phyloP scores from a whole-genome alignment of 2,329 filamentous ascomycete genomes.

The Ustulina deusta region DNA sequence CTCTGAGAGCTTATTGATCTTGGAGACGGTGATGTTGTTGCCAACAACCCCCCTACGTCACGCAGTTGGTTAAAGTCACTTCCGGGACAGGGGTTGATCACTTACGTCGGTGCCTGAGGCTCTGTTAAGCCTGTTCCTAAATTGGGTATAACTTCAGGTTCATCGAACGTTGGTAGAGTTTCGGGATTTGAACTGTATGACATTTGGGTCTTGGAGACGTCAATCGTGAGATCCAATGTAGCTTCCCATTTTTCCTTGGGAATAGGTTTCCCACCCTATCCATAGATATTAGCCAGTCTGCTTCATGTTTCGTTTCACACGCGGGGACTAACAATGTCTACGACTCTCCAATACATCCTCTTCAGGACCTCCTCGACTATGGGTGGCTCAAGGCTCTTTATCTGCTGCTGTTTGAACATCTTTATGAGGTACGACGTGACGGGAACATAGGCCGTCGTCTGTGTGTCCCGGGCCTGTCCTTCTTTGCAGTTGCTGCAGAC shows the following conservation, averaged over 20 bases:
- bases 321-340: slow-evolving; percentile 28
- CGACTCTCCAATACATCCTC: slow-evolving; percentile 39
- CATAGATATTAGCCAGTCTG: slow-evolving; percentile 20
- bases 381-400: slow-evolving; percentile 26
- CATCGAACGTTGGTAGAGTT: slow-evolving; percentile 9
- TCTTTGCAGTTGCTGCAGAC: slow-evolving; percentile 39
- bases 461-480: slow-evolving; percentile 28
- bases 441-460: slow-evolving; percentile 35
- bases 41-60: slow-evolving; percentile 29
- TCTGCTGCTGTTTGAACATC: slow-evolving; percentile 36
- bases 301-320: not conserved
- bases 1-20: slow-evolving; percentile 34
- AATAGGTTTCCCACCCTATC: slow-evolving; percentile 27
- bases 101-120: slow-evolving; percentile 8
- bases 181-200: slow-evolving; percentile 29
- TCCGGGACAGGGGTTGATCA: not conserved
- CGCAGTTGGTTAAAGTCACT: not conserved
- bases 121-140: slow-evolving; percentile 26
- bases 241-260: slow-evolving; percentile 31
- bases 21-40: slow-evolving; percentile 31
- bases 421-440: slow-evolving; percentile 36
- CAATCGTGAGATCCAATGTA: slow-evolving; percentile 31
- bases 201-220: slow-evolving; percentile 37
- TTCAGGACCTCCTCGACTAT: slow-evolving; percentile 32
- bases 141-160: slow-evolving; percentile 31